Percentiles rank a stretch among this genome's conserved stretches.
These are phyloP conservation scores for Neoarthrinium moseri DNA, from an alignment of 2,329 filamentous ascomycete species.

Conservation along the genomic window DNA sequence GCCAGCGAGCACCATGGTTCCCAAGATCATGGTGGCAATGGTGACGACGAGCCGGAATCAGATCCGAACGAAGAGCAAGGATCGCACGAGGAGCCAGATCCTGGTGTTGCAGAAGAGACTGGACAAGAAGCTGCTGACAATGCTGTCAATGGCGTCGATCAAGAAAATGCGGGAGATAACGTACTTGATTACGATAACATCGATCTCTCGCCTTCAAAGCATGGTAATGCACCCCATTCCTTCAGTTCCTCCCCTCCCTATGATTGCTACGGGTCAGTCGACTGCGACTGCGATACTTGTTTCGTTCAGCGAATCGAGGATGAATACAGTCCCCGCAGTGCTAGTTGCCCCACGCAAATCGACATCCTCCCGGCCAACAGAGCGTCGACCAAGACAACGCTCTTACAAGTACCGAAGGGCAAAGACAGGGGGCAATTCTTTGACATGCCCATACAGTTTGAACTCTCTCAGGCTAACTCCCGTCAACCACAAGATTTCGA, in stretches of 20 bases:
- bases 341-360: not conserved
- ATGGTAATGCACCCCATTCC: slow-evolving; percentile 23
- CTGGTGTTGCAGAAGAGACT: slow-evolving; percentile 10
- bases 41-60: not conserved
- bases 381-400: not conserved
- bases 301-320: slow-evolving; percentile 15
- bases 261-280: slow-evolving; percentile 5
- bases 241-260: slow-evolving; percentile 6
- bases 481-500: not conserved
- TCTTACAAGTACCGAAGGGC: too few relatives aligned
- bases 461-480: not conserved
- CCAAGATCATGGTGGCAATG: not conserved
- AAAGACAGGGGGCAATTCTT: too few relatives aligned
- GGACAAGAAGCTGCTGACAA: slow-evolving; percentile 4
- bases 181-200: slow-evolving; percentile 19
- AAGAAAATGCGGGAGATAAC: slow-evolving; percentile 9
- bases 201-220: slow-evolving; percentile 19
- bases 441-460: too few relatives aligned
- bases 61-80: slow-evolving; percentile 1
- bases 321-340: not conserved
- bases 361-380: not conserved
- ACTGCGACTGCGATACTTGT: slow-evolving; percentile 18
- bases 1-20: not conserved
- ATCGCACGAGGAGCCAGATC: slow-evolving; percentile 21
- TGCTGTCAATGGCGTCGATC: slow-evolving; percentile 7